A percentile compares a stretch with the other conserved stretches of the same genome.
phyloP scores from a whole-genome alignment of 768 basidiomycete genomes.

The Suillus decipiens region DNA sequence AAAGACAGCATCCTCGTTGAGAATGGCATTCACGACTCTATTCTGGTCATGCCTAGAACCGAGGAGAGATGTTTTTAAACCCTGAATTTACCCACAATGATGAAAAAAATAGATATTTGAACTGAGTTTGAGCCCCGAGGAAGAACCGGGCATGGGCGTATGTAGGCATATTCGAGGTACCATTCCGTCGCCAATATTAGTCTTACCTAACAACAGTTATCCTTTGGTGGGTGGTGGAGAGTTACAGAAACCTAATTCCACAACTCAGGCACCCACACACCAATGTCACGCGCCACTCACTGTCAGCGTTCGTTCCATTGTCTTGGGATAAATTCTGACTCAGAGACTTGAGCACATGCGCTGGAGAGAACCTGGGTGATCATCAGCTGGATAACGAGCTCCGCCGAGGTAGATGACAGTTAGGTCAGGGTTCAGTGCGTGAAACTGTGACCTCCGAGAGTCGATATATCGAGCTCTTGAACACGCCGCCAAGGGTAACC shows the following conservation, averaged over 20 bases:
- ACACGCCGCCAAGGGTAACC: not conserved
- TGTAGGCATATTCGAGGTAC: slow-evolving; percentile 9
- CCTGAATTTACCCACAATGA: slow-evolving; percentile 2
- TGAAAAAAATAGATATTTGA: not conserved
- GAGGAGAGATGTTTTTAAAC: not conserved
- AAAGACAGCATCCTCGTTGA: too few relatives aligned
- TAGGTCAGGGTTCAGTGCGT: not conserved
- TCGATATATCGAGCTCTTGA: not conserved
- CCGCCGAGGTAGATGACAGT: not conserved
- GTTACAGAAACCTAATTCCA: slow-evolving; percentile 1
- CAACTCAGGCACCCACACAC: slow-evolving; percentile 5
- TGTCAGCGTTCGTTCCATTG: not conserved
- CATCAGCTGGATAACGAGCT: not conserved
- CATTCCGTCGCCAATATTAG: not conserved
- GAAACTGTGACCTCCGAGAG: not conserved
- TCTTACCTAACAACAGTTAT: not conserved
- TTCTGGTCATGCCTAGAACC: not conserved
- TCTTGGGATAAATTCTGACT: not conserved
- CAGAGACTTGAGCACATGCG: not conserved
- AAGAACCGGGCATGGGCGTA: not conserved
- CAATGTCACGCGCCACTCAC: not conserved
- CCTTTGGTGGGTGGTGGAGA: slow-evolving; percentile 1
- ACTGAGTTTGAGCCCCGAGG: slow-evolving; percentile 3
- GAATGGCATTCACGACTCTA: not conserved
- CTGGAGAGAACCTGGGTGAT: not conserved